Conservation (phyloP, 768 basidiomycete genomes). For the Pulveroboletus sp. region DNA sequence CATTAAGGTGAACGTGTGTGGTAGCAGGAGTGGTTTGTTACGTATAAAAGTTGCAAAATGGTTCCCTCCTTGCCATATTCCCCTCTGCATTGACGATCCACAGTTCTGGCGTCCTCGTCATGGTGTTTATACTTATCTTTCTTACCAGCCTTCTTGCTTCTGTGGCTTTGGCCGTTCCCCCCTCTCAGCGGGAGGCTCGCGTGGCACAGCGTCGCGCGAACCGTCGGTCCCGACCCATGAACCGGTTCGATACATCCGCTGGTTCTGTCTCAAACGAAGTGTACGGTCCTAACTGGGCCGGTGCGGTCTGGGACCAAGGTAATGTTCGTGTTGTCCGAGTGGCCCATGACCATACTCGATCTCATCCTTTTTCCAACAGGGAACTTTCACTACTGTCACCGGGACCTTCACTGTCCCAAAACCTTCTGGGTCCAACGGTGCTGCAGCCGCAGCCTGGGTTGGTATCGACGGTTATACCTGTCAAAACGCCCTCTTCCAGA, state of each 20-base stretch:
- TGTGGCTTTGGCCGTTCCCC: conserved; percentile 11
- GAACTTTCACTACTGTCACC: conserved; percentile 18
- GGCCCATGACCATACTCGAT: not conserved
- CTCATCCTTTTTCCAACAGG: conserved; percentile 10
- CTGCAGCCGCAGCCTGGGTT: conserved; percentile 20
- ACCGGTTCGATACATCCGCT: not conserved
- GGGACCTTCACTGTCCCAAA: conserved; percentile 20
- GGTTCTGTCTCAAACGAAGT: conserved; percentile 1
- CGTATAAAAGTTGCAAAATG: no score
- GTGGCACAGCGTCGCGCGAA: conserved; percentile 13
- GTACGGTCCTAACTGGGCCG: conserved; percentile 21
- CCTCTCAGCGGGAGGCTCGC: conserved; percentile 10
- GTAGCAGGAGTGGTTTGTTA: no score
- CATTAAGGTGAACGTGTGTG: no score
- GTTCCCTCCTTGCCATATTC: no score
- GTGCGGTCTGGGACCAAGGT: conserved; percentile 11
- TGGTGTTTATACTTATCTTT: conserved; percentile 17
- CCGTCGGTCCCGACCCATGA: conserved; percentile 11
- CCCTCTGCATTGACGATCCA: not conserved
- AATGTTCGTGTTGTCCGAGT: conserved; percentile 6
- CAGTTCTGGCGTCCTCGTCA: not conserved
- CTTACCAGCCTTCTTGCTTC: conserved; percentile 17
- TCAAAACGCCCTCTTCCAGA: not conserved
- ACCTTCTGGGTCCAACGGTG: conserved; percentile 5
- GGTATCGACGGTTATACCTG: conserved; percentile 4